Evolutionary conservation across 116 monocot genomes (phyloP), one percentile per base, ranked within the genome.

Genomic region (Trichopus zeylanicus): DNA sequence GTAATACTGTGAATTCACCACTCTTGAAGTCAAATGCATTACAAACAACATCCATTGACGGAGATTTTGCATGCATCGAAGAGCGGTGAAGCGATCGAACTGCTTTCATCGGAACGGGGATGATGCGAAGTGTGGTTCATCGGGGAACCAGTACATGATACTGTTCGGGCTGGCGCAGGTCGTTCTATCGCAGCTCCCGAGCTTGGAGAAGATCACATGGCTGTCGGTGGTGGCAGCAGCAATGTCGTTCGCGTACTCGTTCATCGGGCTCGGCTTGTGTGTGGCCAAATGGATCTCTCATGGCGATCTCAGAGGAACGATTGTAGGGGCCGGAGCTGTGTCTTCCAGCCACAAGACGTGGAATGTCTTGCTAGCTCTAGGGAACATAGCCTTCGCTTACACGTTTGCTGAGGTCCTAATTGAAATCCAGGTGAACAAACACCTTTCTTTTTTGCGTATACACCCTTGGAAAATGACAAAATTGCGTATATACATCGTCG

Each of bases 341-440:
- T 33, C 71, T 0, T 10, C 64, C 2, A 27, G 32, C 19, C 38
- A 51, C 34, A 81, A 72, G 66, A 56, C 66, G 6, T 81, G 68
- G 68, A 76, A 76, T 21, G 59, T 22, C 4, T 69, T 81, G 3
- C 62, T 72, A 0, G 72, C 76, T 21, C 28, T 81, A 10, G 81
- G 81, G 16, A 81, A 81, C 52, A 68, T 81, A 6, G 81, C 81
- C 5, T 81, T 81, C 22, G 63, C 81, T 19, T 81, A 72, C 27
- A 81, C 81, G 2, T 81, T 81, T 26, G 81, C 81, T 0, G 81
- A 81, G 22, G 66, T 81, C n/a, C 24, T 73, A 34, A 81, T 81
- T 13, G 81, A 81, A 46, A 81, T 81, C 42, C 76, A 79, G 69
- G 78, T 73, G 51, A 2, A 33, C 8, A 5, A 5, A 5, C 32